Evolutionary conservation across 345 rosid species (phyloP), one percentile per base, ranked within the genome.

Genomic region (Rhodamnia argentea): DNA sequence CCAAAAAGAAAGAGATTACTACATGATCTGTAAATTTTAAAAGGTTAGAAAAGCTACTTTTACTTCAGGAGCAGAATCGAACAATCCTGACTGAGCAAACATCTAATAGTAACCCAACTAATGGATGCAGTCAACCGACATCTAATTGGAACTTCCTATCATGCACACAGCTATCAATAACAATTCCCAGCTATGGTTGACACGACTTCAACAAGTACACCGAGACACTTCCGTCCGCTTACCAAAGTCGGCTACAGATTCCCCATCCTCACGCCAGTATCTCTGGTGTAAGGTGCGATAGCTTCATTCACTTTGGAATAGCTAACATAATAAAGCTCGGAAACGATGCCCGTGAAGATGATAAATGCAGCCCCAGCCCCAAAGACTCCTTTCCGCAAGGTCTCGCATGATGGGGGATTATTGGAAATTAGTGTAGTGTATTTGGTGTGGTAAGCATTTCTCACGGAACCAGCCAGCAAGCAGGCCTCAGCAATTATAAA

Each of bases 301-400:
- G 84, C 86, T 26, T 91, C 92, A 32, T 89, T 91, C 40, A 98
- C 95, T 82, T 86, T 90, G 52, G 96, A 94, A 87, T 94, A 90
- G 89, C 94, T 89, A 26, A 95, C 93, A 82, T 94, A 94, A 90
- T 92, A 97, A 83, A 97, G 91, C 89, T 95, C 95, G 0, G 98
- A 97, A 83, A 91, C 91, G 10, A 95, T 93, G 89, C 96, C 97
- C 0, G 98, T 97, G 26, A 96, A 88, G 74, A 96, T 85, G 8
- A 95, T 32, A 42, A 97, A 95, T 24, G 99, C 97, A 64, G 99
- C 99, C 86, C 96, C 98, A n/a, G 98, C 95, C 3, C 96, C 97
- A 59, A 96, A 96, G 44, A 96, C 90, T 3, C 99, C 98, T 90
- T 96, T 97, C 85, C 99, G 94, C 86, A 97, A 24, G 23, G 87